Percentiles rank a stretch among this genome's conserved stretches.
phyloP scores from a whole-genome alignment of 306 rosid species.

The Dalbergia cochinchinensis region DNA sequence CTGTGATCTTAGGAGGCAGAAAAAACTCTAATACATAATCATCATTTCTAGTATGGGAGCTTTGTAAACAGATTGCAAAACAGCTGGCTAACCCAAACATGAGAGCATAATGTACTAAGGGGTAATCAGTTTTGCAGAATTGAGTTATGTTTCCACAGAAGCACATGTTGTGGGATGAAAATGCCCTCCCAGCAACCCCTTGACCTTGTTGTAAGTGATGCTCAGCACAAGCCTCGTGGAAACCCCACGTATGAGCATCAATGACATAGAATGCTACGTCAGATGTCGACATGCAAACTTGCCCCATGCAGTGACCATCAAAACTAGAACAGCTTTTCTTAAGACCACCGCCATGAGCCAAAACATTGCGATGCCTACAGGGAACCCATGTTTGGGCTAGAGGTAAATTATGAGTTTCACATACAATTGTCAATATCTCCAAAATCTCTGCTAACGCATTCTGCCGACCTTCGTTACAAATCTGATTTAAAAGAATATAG shows the following conservation, averaged over 20 bases:
- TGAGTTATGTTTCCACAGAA: constrained; percentile 74
- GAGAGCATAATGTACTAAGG: constrained; percentile 85
- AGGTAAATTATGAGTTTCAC: constrained; percentile 88
- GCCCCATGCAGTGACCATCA: constrained; percentile 86
- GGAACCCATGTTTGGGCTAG: constrained; percentile 99
- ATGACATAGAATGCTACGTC: constrained; percentile 80
- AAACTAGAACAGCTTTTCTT: constrained; percentile 82
- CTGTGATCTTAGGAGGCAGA: constrained; percentile 66
- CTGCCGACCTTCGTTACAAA: constrained; percentile 85
- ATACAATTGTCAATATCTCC: constrained; percentile 78
- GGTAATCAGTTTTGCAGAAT: constrained; percentile 86
- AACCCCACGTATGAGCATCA: constrained; percentile 86
- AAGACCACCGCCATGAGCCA: constrained; percentile 82
- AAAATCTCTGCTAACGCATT: constrained; percentile 80
- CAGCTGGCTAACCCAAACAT: constrained; percentile 78
- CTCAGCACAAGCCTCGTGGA: constrained; percentile 86
- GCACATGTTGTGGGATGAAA: constrained; percentile 68
- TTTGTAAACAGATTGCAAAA: constrained; percentile 82
- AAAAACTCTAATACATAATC: constrained; percentile 85
- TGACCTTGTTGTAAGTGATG: constrained; percentile 95
- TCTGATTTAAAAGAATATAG: constrained; percentile 79
- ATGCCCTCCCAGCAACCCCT: constrained; percentile 90
- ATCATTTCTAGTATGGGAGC: constrained; percentile 76
- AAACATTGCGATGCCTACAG: constrained; percentile 79
- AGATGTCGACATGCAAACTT: constrained; percentile 87